Evolutionary conservation across 2,329 filamentous ascomycete species (phyloP).

Genomic region (Apiospora pterosperma): DNA sequence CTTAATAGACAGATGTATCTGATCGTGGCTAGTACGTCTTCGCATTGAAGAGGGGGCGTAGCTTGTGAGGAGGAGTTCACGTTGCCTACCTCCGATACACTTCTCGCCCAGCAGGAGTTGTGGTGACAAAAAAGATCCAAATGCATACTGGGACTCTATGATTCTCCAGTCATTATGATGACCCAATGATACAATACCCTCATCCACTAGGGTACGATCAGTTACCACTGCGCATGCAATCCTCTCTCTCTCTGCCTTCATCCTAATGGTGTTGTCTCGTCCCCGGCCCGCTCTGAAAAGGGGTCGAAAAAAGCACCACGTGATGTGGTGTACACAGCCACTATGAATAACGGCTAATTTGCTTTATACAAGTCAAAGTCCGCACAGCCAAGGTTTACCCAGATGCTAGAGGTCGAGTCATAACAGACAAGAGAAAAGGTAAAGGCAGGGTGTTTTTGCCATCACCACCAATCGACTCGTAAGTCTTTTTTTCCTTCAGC

Average conservation of each 20-base stretch:
- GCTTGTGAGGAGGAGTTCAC: too few relatives aligned
- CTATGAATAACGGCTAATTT: not conserved
- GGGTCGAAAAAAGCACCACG: not conserved
- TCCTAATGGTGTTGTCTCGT: not conserved
- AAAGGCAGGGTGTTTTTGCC: not conserved
- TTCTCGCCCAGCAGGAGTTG: too few relatives aligned
- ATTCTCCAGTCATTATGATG: too few relatives aligned
- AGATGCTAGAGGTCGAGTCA: not conserved
- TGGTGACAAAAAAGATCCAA: too few relatives aligned
- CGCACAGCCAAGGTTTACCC: not conserved
- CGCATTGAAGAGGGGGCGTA: too few relatives aligned
- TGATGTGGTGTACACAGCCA: not conserved
- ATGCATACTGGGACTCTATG: not conserved
- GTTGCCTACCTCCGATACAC: too few relatives aligned
- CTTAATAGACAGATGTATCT: too few relatives aligned
- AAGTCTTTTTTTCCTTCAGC: not conserved
- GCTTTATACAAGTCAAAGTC: not conserved
- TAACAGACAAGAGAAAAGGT: not conserved
- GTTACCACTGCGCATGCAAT: not conserved
- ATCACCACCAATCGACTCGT: not conserved
- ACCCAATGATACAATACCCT: not conserved
- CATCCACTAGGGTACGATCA: not conserved
- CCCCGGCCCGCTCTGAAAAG: not conserved
- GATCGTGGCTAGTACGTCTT: too few relatives aligned
- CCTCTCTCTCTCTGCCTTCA: not conserved